Percentiles rank a stretch among this genome's conserved stretches.
Conservation (phyloP, 1,284 basidiomycete species). For the Fomitopsis pinicola region DNA sequence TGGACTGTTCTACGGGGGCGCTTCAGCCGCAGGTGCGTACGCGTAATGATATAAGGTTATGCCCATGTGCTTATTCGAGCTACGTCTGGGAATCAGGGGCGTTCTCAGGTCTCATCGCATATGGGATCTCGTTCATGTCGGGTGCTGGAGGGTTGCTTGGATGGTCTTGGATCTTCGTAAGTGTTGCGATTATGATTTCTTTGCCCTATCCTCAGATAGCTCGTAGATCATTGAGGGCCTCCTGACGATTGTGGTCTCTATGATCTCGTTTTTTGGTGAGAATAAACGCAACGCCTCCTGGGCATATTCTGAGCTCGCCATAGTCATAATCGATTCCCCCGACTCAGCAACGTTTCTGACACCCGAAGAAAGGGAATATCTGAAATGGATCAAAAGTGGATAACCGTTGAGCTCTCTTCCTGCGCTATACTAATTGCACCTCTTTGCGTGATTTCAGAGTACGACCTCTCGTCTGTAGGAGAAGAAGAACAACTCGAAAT, state of each 20-base stretch:
- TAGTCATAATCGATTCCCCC: constrained; percentile 58
- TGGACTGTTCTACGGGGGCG: constrained; percentile 33
- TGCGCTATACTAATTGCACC: no score
- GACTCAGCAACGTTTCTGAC: constrained; percentile 53
- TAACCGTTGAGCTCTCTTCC: no score
- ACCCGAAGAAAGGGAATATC: constrained; percentile 52
- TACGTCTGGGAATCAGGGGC: constrained; percentile 18
- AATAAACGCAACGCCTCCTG: background rate
- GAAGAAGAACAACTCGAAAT: constrained; percentile 59
- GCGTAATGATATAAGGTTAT: no score
- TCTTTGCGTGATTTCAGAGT: constrained; percentile 33
- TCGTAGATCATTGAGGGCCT: constrained; percentile 50
- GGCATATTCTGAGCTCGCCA: no score
- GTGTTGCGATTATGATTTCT: no score
- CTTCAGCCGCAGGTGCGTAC: constrained; percentile 19
- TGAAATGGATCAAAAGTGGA: constrained; percentile 61
- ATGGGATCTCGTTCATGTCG: constrained; percentile 39
- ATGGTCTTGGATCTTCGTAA: constrained; percentile 47
- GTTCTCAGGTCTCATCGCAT: constrained; percentile 37
- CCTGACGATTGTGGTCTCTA: constrained; percentile 38
- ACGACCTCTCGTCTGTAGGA: constrained; percentile 60
- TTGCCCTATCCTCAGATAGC: no score
- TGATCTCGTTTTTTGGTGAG: constrained; percentile 39
- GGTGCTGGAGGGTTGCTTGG: constrained; percentile 34
- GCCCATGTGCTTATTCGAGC: no score